Conservation (phyloP, 495 filamentous ascomycete genomes). For the Rhypophila decipiens region DNA sequence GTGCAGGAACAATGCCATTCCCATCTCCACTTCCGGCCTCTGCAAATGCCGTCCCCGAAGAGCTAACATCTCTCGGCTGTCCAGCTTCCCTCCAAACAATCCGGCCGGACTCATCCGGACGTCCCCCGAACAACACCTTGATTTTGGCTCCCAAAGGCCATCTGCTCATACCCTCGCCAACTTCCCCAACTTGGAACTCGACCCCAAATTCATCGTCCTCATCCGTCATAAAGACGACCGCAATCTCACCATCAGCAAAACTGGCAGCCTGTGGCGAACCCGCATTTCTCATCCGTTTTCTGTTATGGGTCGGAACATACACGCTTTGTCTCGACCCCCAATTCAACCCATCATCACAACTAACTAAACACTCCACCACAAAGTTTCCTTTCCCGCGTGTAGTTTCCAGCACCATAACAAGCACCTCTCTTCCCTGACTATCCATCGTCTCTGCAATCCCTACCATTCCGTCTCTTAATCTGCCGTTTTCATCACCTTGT, state of each 20-base stretch:
- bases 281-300: conserved; percentile 31
- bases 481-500: conserved; percentile 26
- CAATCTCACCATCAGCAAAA: conserved; percentile 43
- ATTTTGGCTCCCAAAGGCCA: conserved; percentile 26
- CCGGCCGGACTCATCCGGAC: conserved; percentile 8
- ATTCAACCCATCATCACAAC: conserved; percentile 49
- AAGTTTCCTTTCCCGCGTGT: conserved; percentile 32
- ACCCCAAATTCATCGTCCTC: conserved; percentile 35
- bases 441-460: conserved; percentile 38
- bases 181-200: too few species aligned
- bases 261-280: conserved; percentile 55
- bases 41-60: not conserved
- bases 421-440: conserved; percentile 22
- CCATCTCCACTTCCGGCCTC: not conserved
- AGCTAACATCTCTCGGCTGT: not conserved
- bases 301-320: conserved; percentile 31
- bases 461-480: conserved; percentile 55
- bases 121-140: conserved; percentile 22
- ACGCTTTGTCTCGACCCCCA: conserved; percentile 51
- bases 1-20: too few species aligned
- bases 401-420: conserved; percentile 57
- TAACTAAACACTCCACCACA: conserved; percentile 49
- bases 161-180: too few species aligned
- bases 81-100: conserved; percentile 13
- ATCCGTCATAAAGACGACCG: conserved; percentile 56